These are phyloP conservation scores for Kernera saxatilis DNA, from an alignment of 345 rosid genomes.

Conservation along the genomic window DNA sequence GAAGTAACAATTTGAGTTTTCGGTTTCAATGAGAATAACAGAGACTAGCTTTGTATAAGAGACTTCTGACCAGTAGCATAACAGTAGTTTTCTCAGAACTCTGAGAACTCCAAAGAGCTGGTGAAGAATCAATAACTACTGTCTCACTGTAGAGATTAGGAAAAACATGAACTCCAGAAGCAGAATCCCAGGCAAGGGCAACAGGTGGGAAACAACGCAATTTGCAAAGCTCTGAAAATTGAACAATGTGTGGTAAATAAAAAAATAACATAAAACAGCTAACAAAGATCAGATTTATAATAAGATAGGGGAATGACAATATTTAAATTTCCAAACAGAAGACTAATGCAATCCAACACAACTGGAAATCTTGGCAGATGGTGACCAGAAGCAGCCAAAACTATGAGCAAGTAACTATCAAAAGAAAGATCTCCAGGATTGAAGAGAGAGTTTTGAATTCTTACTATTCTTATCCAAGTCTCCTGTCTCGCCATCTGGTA, in stretches of 20 bases:
- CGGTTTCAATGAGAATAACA: slow-evolving; percentile 7
- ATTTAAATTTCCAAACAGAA: neutral
- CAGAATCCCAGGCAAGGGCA: slow-evolving; percentile 94
- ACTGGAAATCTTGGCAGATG: neutral
- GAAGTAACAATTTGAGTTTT: neutral
- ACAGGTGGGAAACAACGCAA: slow-evolving; percentile 97
- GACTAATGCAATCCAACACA: slow-evolving; percentile 3
- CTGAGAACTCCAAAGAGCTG: slow-evolving; percentile 68
- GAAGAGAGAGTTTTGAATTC: slow-evolving; percentile 26
- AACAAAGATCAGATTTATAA: neutral
- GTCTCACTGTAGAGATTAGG: slow-evolving; percentile 68
- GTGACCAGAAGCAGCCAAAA: slow-evolving; percentile 13
- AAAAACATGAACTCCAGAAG: slow-evolving; percentile 71
- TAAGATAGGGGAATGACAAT: neutral
- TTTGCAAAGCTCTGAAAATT: slow-evolving; percentile 81
- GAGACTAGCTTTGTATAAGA: neutral
- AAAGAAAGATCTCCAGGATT: neutral
- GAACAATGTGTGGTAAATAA: neutral
- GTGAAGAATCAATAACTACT: slow-evolving; percentile 71
- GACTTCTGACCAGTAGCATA: slow-evolving; percentile 60
- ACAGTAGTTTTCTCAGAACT: slow-evolving; percentile 70
- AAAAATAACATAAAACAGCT: neutral
- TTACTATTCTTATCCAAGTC: slow-evolving; percentile 67
- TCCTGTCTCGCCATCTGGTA: slow-evolving; percentile 69
- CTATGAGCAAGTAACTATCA: neutral